Evolutionary conservation across 2,329 filamentous ascomycete genomes (phyloP).

Genomic region (Rhinocladiella similis): DNA sequence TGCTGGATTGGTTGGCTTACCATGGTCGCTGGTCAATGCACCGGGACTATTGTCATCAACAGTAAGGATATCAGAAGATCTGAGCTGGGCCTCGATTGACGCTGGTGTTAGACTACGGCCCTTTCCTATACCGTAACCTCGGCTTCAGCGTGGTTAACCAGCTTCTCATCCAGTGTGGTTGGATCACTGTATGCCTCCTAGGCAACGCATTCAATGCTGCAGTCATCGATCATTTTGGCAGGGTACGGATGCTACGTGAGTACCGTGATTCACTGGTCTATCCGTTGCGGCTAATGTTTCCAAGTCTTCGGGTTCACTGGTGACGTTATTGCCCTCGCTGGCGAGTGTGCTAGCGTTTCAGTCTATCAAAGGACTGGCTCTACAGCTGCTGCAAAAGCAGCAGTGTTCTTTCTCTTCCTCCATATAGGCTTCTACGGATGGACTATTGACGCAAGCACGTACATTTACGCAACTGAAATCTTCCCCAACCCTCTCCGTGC

Average conservation of each 20-base stretch:
- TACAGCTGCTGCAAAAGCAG: slow-evolving; percentile 58
- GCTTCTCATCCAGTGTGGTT: slow-evolving; percentile 14
- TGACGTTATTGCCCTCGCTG: slow-evolving; percentile 34
- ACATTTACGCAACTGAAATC: slow-evolving; percentile 71
- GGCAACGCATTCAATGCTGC: slow-evolving; percentile 31
- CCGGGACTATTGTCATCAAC: background rate
- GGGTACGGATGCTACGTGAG: slow-evolving; percentile 32
- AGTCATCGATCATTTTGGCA: slow-evolving; percentile 40
- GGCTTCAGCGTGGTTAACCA: slow-evolving; percentile 9
- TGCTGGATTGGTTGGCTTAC: background rate
- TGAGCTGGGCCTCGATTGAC: background rate
- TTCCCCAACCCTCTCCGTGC: slow-evolving; percentile 70
- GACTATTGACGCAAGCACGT: slow-evolving; percentile 64
- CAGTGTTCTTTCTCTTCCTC: slow-evolving; percentile 61
- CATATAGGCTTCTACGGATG: slow-evolving; percentile 55
- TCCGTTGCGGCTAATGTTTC: slow-evolving; percentile 4
- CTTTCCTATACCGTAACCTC: slow-evolving; percentile 14
- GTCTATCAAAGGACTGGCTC: slow-evolving; percentile 46
- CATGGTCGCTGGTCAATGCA: background rate
- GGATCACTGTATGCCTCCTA: slow-evolving; percentile 4
- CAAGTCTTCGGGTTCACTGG: slow-evolving; percentile 38
- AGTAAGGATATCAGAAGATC: background rate
- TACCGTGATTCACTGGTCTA: background rate
- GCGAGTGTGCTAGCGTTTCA: slow-evolving; percentile 46
- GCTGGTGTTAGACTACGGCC: slow-evolving; percentile 11